Percentiles rank a stretch among this genome's conserved stretches.
These are phyloP conservation scores for Solanum hybrid DNA, from an alignment of 305 asterid genomes.

Conservation along the genomic window DNA sequence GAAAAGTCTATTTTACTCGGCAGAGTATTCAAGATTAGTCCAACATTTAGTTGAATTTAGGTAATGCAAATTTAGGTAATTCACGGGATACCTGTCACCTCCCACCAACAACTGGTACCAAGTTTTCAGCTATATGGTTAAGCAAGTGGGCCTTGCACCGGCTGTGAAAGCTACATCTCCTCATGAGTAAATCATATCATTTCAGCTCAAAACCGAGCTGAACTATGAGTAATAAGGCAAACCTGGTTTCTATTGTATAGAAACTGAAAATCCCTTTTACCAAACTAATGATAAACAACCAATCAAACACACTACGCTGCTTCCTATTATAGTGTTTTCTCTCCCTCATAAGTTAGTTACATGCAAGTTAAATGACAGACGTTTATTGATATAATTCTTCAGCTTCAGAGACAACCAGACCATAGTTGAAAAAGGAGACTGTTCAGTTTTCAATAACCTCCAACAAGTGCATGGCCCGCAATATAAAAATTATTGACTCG, in stretches of 20 bases:
- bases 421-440: background rate
- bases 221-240: background rate
- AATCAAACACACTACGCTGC: background rate
- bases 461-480: background rate
- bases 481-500: background rate
- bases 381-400: background rate
- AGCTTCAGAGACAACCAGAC: background rate
- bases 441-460: background rate
- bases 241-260: background rate
- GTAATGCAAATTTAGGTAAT: background rate
- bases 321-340: background rate
- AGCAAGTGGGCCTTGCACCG: background rate
- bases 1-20: background rate
- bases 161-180: background rate
- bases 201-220: background rate
- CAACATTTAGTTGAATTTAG: background rate
- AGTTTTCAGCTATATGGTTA: background rate
- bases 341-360: background rate
- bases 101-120: background rate
- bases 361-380: background rate
- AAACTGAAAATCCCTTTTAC: background rate
- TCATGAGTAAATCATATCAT: background rate
- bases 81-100: background rate
- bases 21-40: background rate
- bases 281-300: background rate